Base-by-base conservation (phyloP, 805 yeast genomes). In the Pichia nakasei region DNA sequence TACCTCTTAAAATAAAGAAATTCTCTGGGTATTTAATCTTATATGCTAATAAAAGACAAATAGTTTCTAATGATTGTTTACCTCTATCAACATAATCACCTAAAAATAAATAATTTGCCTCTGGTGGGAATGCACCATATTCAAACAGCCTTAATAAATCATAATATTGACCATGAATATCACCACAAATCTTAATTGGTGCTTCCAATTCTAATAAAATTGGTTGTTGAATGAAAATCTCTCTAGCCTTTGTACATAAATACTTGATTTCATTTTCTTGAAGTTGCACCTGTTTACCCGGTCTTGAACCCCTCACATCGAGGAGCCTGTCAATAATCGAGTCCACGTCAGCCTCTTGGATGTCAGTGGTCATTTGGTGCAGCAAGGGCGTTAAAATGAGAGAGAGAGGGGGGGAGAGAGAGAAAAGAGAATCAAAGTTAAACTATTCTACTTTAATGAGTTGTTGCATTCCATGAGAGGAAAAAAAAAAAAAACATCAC, bases 11-110 rank as follows among this genome's bases (percentile, higher is more conserved):
- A 57, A 91, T 88, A 68, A 91, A 91, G 63, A 91, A 91, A 70
- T 91, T 91, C 68, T 91, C 98, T 39, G 98, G 98, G 65, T 91
- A 93, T 73, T 91, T 91, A 68, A 91, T 91, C 71, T 91, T 91
- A 73, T 91, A 91, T 36, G 97, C 97, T 60, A 91, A 76, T 59
- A 91, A 72, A 52, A 91, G 70, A 67, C 97, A 91, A 58, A 91
- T 91, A 17, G 97, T 93, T 67, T 91, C 98, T 56, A 93, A 70
- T 26, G 96, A 86, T 72, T 93, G 97, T 64, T 89, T 88, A 60
- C 98, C 98, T 74, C 98, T 83, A 72, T 91, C 98, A 53, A 91
- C 98, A 62, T 91, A 91, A 73, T 91, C 98, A 53, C 98, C 98
- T 48, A 91, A 69, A 63, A 91, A 91, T 57, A 91, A 72, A 69